Evolutionary conservation across 345 rosid species (phyloP).

Genomic region (Brassica juncea): DNA sequence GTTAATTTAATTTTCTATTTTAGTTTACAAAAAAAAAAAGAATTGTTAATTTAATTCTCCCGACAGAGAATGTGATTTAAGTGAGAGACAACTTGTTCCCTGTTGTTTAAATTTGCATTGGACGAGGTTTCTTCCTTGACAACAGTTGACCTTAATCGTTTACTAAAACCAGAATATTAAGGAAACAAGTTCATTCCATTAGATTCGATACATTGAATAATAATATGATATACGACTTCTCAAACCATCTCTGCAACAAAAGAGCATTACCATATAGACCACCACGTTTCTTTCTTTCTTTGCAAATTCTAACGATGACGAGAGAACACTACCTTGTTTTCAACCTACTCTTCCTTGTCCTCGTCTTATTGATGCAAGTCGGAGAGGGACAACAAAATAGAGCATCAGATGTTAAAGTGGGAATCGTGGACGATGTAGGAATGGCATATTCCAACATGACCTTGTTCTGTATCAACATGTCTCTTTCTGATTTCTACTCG

Average conservation of each 20-base stretch:
- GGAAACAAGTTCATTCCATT: neutral
- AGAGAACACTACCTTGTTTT: neutral
- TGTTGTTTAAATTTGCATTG: neutral
- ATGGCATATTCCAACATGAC: slow-evolving; percentile 7
- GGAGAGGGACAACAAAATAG: slow-evolving; percentile 5
- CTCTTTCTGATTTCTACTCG: slow-evolving; percentile 26
- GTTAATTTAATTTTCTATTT: too few relatives aligned
- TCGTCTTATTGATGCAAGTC: slow-evolving; percentile 14
- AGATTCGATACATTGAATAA: neutral
- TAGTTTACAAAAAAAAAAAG: too few relatives aligned
- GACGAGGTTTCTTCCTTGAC: neutral
- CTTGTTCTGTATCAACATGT: slow-evolving; percentile 19
- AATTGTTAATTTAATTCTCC: too few relatives aligned
- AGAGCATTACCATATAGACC: neutral
- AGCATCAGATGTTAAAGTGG: neutral
- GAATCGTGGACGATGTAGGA: slow-evolving; percentile 11
- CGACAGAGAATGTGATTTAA: neutral
- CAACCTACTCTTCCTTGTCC: neutral
- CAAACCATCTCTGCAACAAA: neutral
- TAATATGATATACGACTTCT: neutral
- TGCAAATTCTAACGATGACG: neutral
- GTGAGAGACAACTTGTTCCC: neutral
- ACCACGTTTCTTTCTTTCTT: neutral
- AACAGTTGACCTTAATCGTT: slow-evolving; percentile 9
- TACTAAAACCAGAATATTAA: neutral